phyloP scores from a whole-genome alignment of 2,329 filamentous ascomycete genomes.

The Rhexocercosporidium sp. region DNA sequence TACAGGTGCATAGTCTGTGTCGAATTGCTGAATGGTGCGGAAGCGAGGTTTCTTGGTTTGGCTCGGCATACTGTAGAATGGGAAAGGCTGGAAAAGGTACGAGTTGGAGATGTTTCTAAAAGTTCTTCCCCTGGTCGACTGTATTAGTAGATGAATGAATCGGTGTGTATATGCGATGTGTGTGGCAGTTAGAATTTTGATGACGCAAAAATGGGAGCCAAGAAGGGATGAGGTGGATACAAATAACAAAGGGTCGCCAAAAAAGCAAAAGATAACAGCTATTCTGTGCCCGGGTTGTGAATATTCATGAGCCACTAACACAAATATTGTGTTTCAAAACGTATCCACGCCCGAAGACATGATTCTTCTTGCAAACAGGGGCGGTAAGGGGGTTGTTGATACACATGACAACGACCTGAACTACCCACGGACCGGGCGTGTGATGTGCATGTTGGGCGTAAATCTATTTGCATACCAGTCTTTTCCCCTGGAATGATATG shows the following conservation, averaged over 20 bases:
- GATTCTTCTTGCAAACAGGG: neutral
- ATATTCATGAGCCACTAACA: neutral
- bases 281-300: neutral
- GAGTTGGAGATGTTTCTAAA: too few species aligned
- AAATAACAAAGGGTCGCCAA: neutral
- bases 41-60: slow-evolving; percentile 64
- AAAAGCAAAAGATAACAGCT: neutral
- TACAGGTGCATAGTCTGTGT: slow-evolving; percentile 87
- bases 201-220: too few species aligned
- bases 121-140: neutral
- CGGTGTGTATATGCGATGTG: neutral
- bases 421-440: neutral
- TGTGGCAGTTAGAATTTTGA: too few species aligned
- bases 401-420: neutral
- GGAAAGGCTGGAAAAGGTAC: neutral
- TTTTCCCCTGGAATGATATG: slow-evolving; percentile 28
- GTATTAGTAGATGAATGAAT: neutral
- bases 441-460: neutral
- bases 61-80: slow-evolving; percentile 57
- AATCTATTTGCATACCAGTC: slow-evolving; percentile 29
- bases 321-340: neutral
- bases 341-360: neutral
- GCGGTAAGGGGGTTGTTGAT: neutral
- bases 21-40: slow-evolving; percentile 83
- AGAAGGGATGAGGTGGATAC: neutral